Evolutionary conservation across 2,329 filamentous ascomycete genomes (phyloP).

Genomic region (Ramichloridium luteum): DNA sequence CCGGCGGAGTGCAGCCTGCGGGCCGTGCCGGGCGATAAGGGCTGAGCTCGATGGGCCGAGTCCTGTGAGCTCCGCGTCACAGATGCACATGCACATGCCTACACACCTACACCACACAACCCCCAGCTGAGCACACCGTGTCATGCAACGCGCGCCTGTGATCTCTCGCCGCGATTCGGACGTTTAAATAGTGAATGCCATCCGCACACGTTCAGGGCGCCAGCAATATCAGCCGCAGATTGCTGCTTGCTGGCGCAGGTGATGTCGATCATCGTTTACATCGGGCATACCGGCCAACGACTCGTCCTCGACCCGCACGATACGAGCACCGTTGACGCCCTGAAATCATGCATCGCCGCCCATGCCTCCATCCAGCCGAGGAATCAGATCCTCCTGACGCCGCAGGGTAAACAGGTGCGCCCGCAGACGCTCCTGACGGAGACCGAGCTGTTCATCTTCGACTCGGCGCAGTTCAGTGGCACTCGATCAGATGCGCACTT

Average conservation of each 20-base stretch:
- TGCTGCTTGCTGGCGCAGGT: conserved; percentile 8
- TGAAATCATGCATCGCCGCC: conserved; percentile 68
- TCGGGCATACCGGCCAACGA: conserved; percentile 85
- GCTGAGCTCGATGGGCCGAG: no score
- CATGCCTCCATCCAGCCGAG: conserved; percentile 61
- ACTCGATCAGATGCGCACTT: conserved; percentile 16
- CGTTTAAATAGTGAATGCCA: no score
- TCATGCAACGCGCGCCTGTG: no score
- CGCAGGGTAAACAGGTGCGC: conserved; percentile 73
- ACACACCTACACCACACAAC: no score
- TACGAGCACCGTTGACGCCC: conserved; percentile 68
- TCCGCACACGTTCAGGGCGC: conserved; percentile 3
- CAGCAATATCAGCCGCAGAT: conserved; percentile 5
- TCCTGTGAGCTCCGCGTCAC: no score
- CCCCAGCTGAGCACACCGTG: no score
- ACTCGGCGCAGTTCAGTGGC: conserved; percentile 46
- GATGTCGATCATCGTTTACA: conserved; percentile 81
- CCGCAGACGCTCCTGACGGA: conserved; percentile 68
- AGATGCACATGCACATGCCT: no score
- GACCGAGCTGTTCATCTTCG: conserved; percentile 87
- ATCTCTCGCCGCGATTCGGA: no score
- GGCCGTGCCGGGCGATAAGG: no score
- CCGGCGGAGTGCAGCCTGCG: no score
- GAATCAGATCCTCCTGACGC: conserved; percentile 78
- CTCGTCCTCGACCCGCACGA: conserved; percentile 64